These are phyloP conservation scores for Fomitopsis palustris DNA, from an alignment of 1,284 basidiomycete species.

Conservation along the genomic window DNA sequence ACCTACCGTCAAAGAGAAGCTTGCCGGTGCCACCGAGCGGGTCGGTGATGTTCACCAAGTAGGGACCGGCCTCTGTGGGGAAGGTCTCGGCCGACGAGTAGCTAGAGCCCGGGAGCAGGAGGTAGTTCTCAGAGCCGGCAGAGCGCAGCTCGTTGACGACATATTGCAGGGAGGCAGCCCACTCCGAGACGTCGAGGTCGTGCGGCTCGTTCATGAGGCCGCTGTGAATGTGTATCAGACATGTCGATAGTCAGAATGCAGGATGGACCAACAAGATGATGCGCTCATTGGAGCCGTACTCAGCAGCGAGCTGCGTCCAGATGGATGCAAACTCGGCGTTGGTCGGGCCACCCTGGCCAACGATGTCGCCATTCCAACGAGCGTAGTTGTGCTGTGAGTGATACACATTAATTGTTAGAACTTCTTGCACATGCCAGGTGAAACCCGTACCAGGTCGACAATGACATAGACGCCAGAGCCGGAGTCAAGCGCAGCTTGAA, in stretches of 20 bases:
- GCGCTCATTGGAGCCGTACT: constrained; percentile 44
- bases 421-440: not conserved
- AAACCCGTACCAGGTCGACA: constrained; percentile 39
- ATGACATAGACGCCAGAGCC: constrained; percentile 44
- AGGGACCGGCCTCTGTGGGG: constrained; percentile 49
- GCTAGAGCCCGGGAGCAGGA: constrained; percentile 44
- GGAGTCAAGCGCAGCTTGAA: constrained; percentile 44
- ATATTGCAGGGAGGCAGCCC: constrained; percentile 44
- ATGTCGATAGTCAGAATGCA: not conserved
- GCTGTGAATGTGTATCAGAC: constrained; percentile 10
- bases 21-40: constrained; percentile 46
- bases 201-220: constrained; percentile 55
- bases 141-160: constrained; percentile 47
- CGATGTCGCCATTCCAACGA: constrained; percentile 46
- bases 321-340: constrained; percentile 47
- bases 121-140: constrained; percentile 44
- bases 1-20: constrained; percentile 51
- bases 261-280: constrained; percentile 41
- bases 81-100: constrained; percentile 43
- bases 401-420: not conserved
- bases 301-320: constrained; percentile 50
- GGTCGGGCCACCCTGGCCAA: constrained; percentile 52
- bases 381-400: constrained; percentile 45
- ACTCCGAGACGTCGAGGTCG: constrained; percentile 39
- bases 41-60: constrained; percentile 49